Percentiles rank a stretch among this genome's conserved stretches.
These are phyloP conservation scores for Penicillium dipodomyicola DNA, from an alignment of 495 filamentous ascomycete genomes.

Conservation along the genomic window DNA sequence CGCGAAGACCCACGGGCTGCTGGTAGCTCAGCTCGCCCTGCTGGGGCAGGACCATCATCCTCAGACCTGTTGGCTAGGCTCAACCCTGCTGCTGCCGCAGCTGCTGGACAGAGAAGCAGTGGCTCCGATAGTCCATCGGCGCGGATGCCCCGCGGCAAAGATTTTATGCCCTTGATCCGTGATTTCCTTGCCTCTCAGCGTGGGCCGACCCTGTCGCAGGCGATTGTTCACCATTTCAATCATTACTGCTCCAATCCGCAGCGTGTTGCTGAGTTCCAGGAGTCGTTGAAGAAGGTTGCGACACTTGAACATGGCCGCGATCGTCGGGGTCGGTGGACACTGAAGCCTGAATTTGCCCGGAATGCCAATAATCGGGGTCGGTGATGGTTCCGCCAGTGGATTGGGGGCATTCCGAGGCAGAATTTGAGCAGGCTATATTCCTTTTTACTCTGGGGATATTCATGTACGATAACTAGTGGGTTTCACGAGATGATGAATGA, in stretches of 20 bases:
- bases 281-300: slow-evolving; percentile 59
- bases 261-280: slow-evolving; percentile 60
- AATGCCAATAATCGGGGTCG: slow-evolving; percentile 1
- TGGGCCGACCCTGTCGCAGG: slow-evolving; percentile 67
- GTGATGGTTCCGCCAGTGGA: neutral
- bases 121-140: slow-evolving; percentile 27
- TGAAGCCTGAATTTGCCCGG: slow-evolving; percentile 57
- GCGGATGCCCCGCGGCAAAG: slow-evolving; percentile 36
- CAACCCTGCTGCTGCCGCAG: slow-evolving; percentile 34
- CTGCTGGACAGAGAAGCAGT: slow-evolving; percentile 25
- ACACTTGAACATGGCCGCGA: slow-evolving; percentile 49
- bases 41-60: slow-evolving; percentile 50
- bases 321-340: slow-evolving; percentile 58
- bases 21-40: slow-evolving; percentile 37
- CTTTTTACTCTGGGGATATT: neutral
- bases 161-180: slow-evolving; percentile 72
- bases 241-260: slow-evolving; percentile 55
- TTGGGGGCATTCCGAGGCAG: neutral
- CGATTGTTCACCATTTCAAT: slow-evolving; percentile 78
- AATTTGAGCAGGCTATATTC: neutral
- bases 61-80: slow-evolving; percentile 59
- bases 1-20: slow-evolving; percentile 38
- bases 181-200: slow-evolving; percentile 70
- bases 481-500: slow-evolving; percentile 11
- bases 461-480: slow-evolving; percentile 6